phyloP scores from a whole-genome alignment of 1,139 yeast species.

The Arxiozyma slooffiae region DNA sequence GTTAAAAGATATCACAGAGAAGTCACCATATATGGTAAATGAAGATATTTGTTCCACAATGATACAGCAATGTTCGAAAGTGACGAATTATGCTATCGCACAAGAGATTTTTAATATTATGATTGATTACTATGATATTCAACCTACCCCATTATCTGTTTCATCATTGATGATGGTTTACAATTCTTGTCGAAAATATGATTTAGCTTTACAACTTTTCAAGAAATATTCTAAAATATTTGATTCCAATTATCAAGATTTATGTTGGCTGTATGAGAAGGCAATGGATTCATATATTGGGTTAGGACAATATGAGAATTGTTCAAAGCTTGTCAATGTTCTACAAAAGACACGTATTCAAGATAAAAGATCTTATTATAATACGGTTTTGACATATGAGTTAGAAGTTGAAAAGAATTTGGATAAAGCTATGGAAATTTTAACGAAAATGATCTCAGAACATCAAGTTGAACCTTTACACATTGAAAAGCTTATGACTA shows the following conservation, averaged over 20 bases:
- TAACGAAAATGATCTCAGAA: constrained; percentile 15
- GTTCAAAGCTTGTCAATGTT: constrained; percentile 14
- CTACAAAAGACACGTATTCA: constrained; percentile 9
- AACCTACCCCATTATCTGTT: no score
- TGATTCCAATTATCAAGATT: neutral
- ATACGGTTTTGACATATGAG: constrained; percentile 16
- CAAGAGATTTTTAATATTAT: no score
- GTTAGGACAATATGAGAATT: constrained; percentile 10
- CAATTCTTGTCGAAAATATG: constrained; percentile 16
- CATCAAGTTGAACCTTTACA: constrained; percentile 21
- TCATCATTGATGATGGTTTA: constrained; percentile 26
- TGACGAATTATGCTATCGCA: no score
- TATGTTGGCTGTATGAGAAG: constrained; percentile 19
- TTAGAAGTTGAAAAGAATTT: constrained; percentile 14
- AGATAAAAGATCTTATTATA: constrained; percentile 19
- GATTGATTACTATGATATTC: no score
- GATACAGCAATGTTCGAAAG: constrained; percentile 26
- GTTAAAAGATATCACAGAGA: constrained; percentile 32
- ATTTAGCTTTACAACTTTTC: constrained; percentile 17
- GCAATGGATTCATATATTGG: constrained; percentile 18
- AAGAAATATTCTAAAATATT: constrained; percentile 10
- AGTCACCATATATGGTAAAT: constrained; percentile 11
- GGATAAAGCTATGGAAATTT: constrained; percentile 16
- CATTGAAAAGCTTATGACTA: constrained; percentile 30
- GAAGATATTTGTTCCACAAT: constrained; percentile 28